Base-by-base conservation (phyloP, 2,329 filamentous ascomycete species). In the Phoma sp. region DNA sequence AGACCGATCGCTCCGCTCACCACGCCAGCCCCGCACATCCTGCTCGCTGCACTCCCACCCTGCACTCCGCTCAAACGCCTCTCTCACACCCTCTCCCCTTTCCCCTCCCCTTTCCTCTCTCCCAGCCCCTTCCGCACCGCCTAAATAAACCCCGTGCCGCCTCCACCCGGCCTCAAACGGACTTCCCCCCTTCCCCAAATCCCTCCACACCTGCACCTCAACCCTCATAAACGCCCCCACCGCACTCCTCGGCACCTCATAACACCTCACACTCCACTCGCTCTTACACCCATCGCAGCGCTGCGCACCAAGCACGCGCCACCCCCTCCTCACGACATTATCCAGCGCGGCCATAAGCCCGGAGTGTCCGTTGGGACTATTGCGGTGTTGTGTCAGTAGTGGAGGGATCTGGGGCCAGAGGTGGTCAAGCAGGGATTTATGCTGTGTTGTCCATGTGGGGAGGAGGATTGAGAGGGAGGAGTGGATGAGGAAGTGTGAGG, bases 91-190 rank as follows among this genome's bases (percentile, higher is more conserved):
- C n/a, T n/a, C n/a, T 11, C 67, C 66, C 1, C 50, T 52, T 46
- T 50, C 43, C 38, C 51, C 29, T 42, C 53, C n/a, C 49, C 32
- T 2, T 57, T 26, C 4, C 59, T 34, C 30, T 51, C 28, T 28
- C 51, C 56, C 28, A 37, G 11, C 9, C 49, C 21, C 11, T 14
- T 40, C 25, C 7, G 17, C 21, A 1, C 46, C 50, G 25, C 36
- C 42, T 2, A 59, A 40, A 12, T 46, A 53, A n/a, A 63, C 58
- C 0, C 68, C 70, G 52, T 73, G 71, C 1, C 61, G 62, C 2
- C 71, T 55, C 71, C 71, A 73, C 4, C 6, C 29, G 2, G 48
- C 43, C 6, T 70, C 62, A 17, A 73, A 73, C 12, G 68, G 68
- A 5, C 36, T 62, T 20, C 46, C 42, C 0, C 66, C 68, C 9